A percentile compares a stretch with the other conserved stretches of the same genome.
Evolutionary conservation across 2,329 filamentous ascomycete genomes (phyloP).

Genomic region (Canariomyces notabilis): DNA sequence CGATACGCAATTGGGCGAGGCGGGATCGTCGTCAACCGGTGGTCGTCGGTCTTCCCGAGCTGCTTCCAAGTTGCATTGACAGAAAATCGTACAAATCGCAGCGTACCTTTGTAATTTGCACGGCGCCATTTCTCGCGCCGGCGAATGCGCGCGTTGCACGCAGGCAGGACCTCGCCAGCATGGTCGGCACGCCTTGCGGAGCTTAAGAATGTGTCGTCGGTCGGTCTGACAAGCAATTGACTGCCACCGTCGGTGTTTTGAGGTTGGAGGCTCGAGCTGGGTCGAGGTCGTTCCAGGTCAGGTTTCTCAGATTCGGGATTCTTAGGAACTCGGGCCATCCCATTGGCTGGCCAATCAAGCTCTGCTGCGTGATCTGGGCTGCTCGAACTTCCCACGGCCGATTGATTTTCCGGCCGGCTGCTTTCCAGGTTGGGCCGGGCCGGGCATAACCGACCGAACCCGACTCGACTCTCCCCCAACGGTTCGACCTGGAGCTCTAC

Average conservation of each 20-base stretch:
- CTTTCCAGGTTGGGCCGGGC: neutral
- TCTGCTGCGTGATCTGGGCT: slow-evolving; percentile 9
- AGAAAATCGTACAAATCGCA: neutral
- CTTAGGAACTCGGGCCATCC: slow-evolving; percentile 26
- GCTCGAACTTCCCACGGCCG: slow-evolving; percentile 15
- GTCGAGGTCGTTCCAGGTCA: slow-evolving; percentile 24
- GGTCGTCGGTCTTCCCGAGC: too few species aligned
- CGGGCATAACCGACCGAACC: too few species aligned
- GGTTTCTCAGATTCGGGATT: slow-evolving; percentile 29
- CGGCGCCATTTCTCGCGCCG: slow-evolving; percentile 67
- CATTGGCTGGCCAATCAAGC: slow-evolving; percentile 22
- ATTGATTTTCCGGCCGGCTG: slow-evolving; percentile 22
- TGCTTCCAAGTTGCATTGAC: too few species aligned
- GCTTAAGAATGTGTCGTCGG: slow-evolving; percentile 31
- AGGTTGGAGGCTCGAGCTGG: slow-evolving; percentile 26
- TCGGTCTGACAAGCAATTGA: slow-evolving; percentile 35
- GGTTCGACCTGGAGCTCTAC: too few species aligned
- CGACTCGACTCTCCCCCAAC: too few species aligned
- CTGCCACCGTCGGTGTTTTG: slow-evolving; percentile 32
- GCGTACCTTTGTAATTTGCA: slow-evolving; percentile 71
- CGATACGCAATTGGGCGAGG: slow-evolving; percentile 18
- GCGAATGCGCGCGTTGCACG: slow-evolving; percentile 83
- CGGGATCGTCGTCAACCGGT: slow-evolving; percentile 8
- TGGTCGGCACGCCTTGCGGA: slow-evolving; percentile 53
- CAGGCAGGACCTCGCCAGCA: slow-evolving; percentile 91